Percentiles rank a stretch among this genome's conserved stretches.
Conservation (phyloP, 2,329 filamentous ascomycete genomes). For the Tolypocladium pustulatum region DNA sequence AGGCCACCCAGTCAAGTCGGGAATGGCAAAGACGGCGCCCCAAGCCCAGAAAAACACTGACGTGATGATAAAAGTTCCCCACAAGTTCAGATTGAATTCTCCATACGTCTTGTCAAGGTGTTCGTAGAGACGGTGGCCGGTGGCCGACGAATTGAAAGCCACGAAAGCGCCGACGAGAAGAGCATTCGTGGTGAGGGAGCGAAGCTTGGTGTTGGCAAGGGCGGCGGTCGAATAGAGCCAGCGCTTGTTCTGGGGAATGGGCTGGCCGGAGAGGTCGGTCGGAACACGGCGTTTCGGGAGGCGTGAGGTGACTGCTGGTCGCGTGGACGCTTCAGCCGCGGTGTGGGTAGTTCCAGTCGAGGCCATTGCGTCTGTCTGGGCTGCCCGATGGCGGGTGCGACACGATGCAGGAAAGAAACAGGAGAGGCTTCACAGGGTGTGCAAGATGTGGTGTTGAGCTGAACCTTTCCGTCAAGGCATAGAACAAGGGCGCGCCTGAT, state of each 20-base stretch:
- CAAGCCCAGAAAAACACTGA: slow-evolving; percentile 30
- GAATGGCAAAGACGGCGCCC: slow-evolving; percentile 23
- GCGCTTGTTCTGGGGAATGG: slow-evolving; percentile 6
- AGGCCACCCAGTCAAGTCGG: slow-evolving; percentile 27
- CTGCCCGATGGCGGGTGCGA: background rate
- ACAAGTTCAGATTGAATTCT: slow-evolving; percentile 20
- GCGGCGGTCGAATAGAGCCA: slow-evolving; percentile 7
- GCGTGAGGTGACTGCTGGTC: background rate
- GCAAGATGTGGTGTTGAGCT: background rate
- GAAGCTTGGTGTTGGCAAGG: background rate
- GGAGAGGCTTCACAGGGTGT: background rate
- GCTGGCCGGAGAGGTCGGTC: slow-evolving; percentile 4
- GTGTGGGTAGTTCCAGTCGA: background rate
- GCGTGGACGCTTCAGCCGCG: background rate
- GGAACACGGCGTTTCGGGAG: slow-evolving; percentile 2
- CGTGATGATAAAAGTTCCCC: slow-evolving; percentile 24
- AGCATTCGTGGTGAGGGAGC: background rate
- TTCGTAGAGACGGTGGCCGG: slow-evolving; percentile 4
- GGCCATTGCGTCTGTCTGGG: background rate
- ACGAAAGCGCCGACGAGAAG: slow-evolving; percentile 3
- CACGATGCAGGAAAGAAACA: background rate
- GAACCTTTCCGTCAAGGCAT: no score
- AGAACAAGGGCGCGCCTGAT: background rate
- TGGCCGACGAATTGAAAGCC: slow-evolving; percentile 3
- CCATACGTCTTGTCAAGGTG: slow-evolving; percentile 9